These are phyloP conservation scores for Ustilago crameri DNA, from an alignment of 1,284 basidiomycete genomes.

Conservation along the genomic window DNA sequence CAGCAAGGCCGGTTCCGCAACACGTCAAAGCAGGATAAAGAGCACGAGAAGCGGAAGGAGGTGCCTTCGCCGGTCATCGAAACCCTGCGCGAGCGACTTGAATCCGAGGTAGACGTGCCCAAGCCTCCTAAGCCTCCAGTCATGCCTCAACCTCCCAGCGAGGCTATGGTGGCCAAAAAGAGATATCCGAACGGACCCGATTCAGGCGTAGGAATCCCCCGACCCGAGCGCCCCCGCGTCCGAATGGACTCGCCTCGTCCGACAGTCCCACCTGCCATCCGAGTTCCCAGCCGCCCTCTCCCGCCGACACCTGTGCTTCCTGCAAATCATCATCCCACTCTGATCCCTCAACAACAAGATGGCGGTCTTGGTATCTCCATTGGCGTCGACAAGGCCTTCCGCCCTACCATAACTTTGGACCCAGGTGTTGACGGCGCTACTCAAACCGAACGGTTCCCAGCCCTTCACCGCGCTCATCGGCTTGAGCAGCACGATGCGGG, in stretches of 20 bases:
- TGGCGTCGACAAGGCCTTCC: not conserved
- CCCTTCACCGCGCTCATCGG: constrained; percentile 5
- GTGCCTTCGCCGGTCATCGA: constrained; percentile 5
- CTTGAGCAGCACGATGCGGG: constrained; percentile 5
- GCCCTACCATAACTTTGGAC: not conserved
- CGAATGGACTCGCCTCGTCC: constrained; percentile 13
- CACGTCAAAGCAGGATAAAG: not conserved
- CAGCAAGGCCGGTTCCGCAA: not conserved
- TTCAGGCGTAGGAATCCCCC: not conserved
- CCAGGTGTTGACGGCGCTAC: constrained; percentile 11
- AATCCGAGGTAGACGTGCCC: not conserved
- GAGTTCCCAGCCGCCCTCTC: constrained; percentile 20
- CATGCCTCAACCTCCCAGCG: not conserved
- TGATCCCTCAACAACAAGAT: not conserved
- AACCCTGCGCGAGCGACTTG: constrained; percentile 16
- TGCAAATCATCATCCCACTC: not conserved
- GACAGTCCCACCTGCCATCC: not conserved
- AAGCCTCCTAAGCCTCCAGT: constrained; percentile 12
- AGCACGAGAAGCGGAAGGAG: not conserved
- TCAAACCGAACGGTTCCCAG: constrained; percentile 3
- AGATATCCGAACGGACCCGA: constrained; percentile 6
- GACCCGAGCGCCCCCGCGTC: not conserved
- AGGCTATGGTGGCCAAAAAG: constrained; percentile 10
- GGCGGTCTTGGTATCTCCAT: not conserved
- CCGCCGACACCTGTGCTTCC: constrained; percentile 21